Base-by-base conservation (phyloP, 1,139 yeast species). In the Hansenula lynferdii region DNA sequence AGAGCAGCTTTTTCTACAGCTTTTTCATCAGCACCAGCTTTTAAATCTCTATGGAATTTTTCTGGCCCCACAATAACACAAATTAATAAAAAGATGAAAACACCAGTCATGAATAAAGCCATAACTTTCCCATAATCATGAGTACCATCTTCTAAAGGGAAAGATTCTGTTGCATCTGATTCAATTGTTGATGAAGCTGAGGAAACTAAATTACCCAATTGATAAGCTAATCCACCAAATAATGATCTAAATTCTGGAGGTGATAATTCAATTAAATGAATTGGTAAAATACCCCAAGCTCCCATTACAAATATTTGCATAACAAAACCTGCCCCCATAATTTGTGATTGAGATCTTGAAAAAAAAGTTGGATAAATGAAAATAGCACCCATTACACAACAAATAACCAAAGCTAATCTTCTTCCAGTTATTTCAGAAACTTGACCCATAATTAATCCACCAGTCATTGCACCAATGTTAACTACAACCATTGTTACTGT, bases 241-340 rank as follows among this genome's bases (percentile, higher is more conserved):
- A 75, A 65, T 0, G 80, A 62, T 55, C 77, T 64, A 54, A 69
- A 72, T 42, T 70, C 70, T 15, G 79, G 75, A 30, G 77, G 79
- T n/a, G 78, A 64, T 45, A 75, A 61, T 56, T 75, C 81, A 27
- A 72, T 62, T 35, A 75, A 59, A 53, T 75, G 77, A 35, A 72
- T 65, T 23, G 80, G 77, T 40, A 70, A 64, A 30, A 73, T 69
- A 45, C 79, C 77, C 77, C 79, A 75, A 20, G 72, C 67, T 34
- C 80, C 80, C 62, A 73, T 75, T 12, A 85, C 90, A 49, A 78
- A 79, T 57, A 80, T 77, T 61, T 85, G 95, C 55, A 85, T 64
- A 65, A 82, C 82, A 62, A 85, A 85, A 1, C 74, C 92, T 41
- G 85, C 81, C 12, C 70, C 90, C 89, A 56, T 83, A 72, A 51